Base-by-base conservation (phyloP, 2,329 filamentous ascomycete genomes). In the Setomelanomma holmii region DNA sequence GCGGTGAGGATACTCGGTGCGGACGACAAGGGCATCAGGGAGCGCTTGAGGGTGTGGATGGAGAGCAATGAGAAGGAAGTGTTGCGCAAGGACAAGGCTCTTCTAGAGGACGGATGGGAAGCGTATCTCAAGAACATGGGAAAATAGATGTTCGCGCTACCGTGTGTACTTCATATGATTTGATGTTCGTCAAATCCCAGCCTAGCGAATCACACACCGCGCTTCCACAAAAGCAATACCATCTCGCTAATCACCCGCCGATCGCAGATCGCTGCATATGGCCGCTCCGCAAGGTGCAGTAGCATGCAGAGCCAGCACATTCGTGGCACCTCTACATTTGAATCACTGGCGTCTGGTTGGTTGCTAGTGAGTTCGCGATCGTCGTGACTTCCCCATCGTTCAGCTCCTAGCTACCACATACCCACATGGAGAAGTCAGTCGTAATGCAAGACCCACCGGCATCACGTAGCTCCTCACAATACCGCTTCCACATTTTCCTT, bases 11-110 rank as follows among this genome's bases (percentile, higher is more conserved):
- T 80, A 19, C 43, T 80, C 36, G 76, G 76, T 2, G 67, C 67
- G 20, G 79, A 77, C 33, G 82, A 88, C 51, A 75, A 77, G 12
- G 79, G 76, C n/a, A 79, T 89, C n/a, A 75, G 79, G 43, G 75
- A 82, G 52, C 80, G 81, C 61, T 79, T 90, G 78, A 80, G 80
- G 56, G 75, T 79, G 16, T 91, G 89, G 68, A 84, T 86, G 71
- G 75, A 79, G 44, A 79, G 83, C 6, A 87, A 89, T 77, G 83
- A 84, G 69, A 77, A 79, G 49, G 85, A 88, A 64, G 89, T 91
- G 1, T 72, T 84, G 56, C 80, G 75, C 21, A 90, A 90, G 77
- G 87, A 86, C 34, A 75, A 69, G 19, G 80, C 72, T 64, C 66
- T 91, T 56, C 71, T 81, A 54, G 80, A 84, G 46, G 73, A 82